phyloP scores from a whole-genome alignment of 2,329 filamentous ascomycete species.

The Pseudopyrenochaeta lycopersici region DNA sequence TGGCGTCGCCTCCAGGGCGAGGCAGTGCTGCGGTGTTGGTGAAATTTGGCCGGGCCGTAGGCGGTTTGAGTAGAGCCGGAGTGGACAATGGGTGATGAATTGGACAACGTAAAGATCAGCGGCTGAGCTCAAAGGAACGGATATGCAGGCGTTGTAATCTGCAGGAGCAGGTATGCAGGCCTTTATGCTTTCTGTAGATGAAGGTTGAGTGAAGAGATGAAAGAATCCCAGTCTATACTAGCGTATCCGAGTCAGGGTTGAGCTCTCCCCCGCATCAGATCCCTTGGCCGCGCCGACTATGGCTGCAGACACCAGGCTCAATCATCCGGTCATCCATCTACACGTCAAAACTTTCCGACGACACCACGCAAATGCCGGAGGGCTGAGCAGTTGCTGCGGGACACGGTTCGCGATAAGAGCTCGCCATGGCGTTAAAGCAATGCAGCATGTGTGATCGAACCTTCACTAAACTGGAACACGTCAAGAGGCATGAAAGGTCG shows the following conservation, averaged over 20 bases:
- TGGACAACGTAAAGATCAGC: not conserved
- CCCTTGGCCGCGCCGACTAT: slow-evolving; percentile 23
- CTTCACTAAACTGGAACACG: slow-evolving; percentile 65
- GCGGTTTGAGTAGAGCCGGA: not conserved
- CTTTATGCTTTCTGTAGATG: slow-evolving; percentile 38
- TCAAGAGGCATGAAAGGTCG: slow-evolving; percentile 64
- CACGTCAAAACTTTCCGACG: slow-evolving; percentile 15
- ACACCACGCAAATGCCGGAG: slow-evolving; percentile 10
- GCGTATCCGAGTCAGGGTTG: slow-evolving; percentile 39
- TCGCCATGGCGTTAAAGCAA: slow-evolving; percentile 49
- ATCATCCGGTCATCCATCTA: slow-evolving; percentile 22
- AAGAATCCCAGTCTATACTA: slow-evolving; percentile 37
- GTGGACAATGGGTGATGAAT: not conserved
- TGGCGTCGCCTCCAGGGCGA: not conserved
- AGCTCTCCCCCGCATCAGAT: slow-evolving; percentile 40
- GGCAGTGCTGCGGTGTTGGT: not conserved
- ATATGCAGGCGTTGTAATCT: slow-evolving; percentile 34
- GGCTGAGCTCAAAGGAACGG: slow-evolving; percentile 5
- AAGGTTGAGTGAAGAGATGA: slow-evolving; percentile 32
- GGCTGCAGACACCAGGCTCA: slow-evolving; percentile 23
- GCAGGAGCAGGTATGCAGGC: slow-evolving; percentile 29
- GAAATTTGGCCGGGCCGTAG: not conserved
- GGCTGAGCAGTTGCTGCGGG: slow-evolving; percentile 2
- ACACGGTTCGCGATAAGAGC: slow-evolving; percentile 8
- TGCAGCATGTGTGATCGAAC: slow-evolving; percentile 60